These are phyloP conservation scores for Pseudozyma pruni DNA, from an alignment of 1,284 basidiomycete genomes.

Conservation along the genomic window DNA sequence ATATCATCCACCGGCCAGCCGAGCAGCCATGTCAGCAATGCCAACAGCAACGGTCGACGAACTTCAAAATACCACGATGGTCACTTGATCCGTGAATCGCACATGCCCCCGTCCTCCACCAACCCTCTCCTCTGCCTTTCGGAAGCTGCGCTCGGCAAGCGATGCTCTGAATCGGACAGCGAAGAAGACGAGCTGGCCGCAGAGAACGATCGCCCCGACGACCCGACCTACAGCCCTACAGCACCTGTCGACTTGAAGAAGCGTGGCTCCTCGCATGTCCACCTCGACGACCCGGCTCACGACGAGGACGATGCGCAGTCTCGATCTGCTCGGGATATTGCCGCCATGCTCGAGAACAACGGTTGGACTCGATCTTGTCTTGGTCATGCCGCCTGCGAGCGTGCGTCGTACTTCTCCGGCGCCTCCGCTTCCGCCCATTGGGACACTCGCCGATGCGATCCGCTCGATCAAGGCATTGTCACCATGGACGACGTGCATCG, in stretches of 20 bases:
- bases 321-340: constrained; percentile 32
- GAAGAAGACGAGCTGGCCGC: constrained; percentile 37
- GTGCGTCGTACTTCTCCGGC: constrained; percentile 49
- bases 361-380: constrained; percentile 44
- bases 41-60: constrained; percentile 32
- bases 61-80: constrained; percentile 50
- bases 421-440: constrained; percentile 39
- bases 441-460: constrained; percentile 44
- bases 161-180: constrained; percentile 44
- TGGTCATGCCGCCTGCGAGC: constrained; percentile 40
- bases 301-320: constrained; percentile 37
- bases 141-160: constrained; percentile 46
- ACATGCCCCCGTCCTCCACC: constrained; percentile 47
- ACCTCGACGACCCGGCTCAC: constrained; percentile 12
- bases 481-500: constrained; percentile 43
- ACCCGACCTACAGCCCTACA: constrained; percentile 13
- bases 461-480: constrained; percentile 42
- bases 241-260: constrained; percentile 14
- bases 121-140: constrained; percentile 49
- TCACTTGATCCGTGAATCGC: constrained; percentile 42
- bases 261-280: constrained; percentile 12
- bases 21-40: constrained; percentile 16
- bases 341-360: constrained; percentile 33
- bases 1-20: constrained; percentile 19
- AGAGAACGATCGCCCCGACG: constrained; percentile 9